These are phyloP conservation scores for Fraxinus quadrangulata DNA, from an alignment of 257 asterid species.

Conservation along the genomic window DNA sequence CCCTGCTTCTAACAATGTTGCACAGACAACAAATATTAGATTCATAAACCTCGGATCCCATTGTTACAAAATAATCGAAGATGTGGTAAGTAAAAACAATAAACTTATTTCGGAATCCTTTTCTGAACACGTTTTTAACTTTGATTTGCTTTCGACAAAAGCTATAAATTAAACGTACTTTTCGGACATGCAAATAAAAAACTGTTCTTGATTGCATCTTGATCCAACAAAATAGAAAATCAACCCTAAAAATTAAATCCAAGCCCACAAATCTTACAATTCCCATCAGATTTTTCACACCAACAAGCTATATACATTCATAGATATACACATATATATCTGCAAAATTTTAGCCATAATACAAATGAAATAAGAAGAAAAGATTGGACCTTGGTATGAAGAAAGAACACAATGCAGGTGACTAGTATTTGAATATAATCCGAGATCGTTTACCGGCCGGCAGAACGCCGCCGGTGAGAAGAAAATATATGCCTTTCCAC, in stretches of 20 bases:
- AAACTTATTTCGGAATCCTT: neutral
- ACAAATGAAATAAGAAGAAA: neutral
- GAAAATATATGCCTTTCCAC: neutral
- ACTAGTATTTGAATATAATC: neutral
- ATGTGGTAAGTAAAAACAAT: neutral
- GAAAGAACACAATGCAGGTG: conserved; percentile 4
- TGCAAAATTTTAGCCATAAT: neutral
- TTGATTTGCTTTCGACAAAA: neutral
- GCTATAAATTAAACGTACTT: neutral
- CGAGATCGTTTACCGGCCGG: conserved; percentile 32
- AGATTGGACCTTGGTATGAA: conserved; percentile 24
- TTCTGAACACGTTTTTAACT: neutral
- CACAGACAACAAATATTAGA: neutral
- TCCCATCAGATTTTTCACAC: neutral
- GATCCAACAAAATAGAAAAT: neutral
- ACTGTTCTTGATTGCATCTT: neutral
- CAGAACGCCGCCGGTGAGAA: conserved; percentile 36
- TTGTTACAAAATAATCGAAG: no score
- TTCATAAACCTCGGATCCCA: no score
- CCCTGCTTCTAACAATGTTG: neutral
- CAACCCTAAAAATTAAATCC: neutral
- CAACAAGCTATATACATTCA: no score
- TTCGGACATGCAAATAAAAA: neutral
- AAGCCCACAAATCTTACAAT: neutral
- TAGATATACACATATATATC: neutral